Conservation (phyloP, 768 basidiomycete genomes). For the Pleurotus giganteus region DNA sequence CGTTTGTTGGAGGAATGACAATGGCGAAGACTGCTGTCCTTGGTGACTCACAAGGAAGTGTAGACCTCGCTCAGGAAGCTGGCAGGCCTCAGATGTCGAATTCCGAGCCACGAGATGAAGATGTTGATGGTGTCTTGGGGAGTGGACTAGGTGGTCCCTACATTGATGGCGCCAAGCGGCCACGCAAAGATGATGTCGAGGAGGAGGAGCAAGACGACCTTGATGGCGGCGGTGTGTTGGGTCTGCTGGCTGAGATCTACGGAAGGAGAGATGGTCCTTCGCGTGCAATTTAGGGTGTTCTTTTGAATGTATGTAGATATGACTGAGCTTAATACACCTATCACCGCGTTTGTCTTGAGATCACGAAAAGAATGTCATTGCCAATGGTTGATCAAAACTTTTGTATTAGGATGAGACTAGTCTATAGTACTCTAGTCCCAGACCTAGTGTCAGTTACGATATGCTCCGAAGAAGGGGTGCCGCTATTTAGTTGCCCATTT, state of each 20-base stretch:
- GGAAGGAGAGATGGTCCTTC: slow-evolving; percentile 53
- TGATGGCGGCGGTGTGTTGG: slow-evolving; percentile 85
- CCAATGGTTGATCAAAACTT: neutral
- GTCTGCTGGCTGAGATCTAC: slow-evolving; percentile 86
- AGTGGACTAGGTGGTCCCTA: slow-evolving; percentile 51
- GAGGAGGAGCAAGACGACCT: slow-evolving; percentile 62
- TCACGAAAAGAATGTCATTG: neutral
- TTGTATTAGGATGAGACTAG: slow-evolving; percentile 9
- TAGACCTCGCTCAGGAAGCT: slow-evolving; percentile 16
- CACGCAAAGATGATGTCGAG: slow-evolving; percentile 44
- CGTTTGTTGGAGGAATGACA: slow-evolving; percentile 46
- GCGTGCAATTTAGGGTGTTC: slow-evolving; percentile 36
- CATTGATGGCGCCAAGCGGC: slow-evolving; percentile 35
- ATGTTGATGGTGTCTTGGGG: slow-evolving; percentile 38
- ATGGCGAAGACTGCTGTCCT: slow-evolving; percentile 72
- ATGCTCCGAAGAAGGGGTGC: neutral
- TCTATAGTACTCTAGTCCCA: slow-evolving; percentile 2
- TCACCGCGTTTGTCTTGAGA: neutral
- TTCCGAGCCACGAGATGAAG: slow-evolving; percentile 35
- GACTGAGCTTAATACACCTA: neutral
- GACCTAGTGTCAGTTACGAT: neutral
- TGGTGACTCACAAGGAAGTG: slow-evolving; percentile 72
- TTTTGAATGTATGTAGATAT: no score
- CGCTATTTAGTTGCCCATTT: slow-evolving; percentile 62
- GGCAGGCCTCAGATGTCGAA: slow-evolving; percentile 6